Evolutionary conservation across 345 rosid genomes (phyloP).

Genomic region (Kandelia obovata): DNA sequence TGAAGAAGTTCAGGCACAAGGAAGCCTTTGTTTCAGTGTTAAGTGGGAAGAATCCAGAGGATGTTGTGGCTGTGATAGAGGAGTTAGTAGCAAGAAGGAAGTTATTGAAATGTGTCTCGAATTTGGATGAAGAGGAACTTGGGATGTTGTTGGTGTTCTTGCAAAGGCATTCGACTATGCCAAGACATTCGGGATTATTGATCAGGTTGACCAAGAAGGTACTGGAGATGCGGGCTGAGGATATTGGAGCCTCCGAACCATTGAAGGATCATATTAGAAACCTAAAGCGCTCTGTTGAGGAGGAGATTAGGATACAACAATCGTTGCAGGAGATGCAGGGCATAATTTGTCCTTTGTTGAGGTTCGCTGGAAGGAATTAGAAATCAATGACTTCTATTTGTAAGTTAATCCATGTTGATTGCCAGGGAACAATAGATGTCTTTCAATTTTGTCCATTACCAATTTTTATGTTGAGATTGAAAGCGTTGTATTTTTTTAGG

Average conservation of each 20-base stretch:
- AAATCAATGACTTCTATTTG: conserved; percentile 5
- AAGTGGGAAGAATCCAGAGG: conserved; percentile 56
- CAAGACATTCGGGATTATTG: conserved; percentile 64
- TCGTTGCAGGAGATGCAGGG: conserved; percentile 79
- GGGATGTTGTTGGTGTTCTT: conserved; percentile 65
- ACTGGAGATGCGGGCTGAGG: conserved; percentile 60
- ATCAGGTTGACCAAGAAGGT: conserved; percentile 78
- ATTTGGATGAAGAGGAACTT: conserved; percentile 62
- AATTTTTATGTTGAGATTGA: not conserved
- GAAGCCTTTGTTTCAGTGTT: conserved; percentile 71
- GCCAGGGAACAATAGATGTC: no score
- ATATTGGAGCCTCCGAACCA: conserved; percentile 48
- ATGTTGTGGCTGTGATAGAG: conserved; percentile 85
- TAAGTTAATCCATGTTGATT: conserved; percentile 1
- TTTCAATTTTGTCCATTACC: no score
- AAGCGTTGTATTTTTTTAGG: not conserved
- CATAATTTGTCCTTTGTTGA: conserved; percentile 68
- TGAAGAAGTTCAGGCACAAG: conserved; percentile 86
- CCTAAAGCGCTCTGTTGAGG: conserved; percentile 61
- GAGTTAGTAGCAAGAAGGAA: conserved; percentile 81
- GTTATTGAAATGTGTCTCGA: conserved; percentile 60
- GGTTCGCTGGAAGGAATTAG: conserved; percentile 66
- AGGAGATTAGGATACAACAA: conserved; percentile 79
- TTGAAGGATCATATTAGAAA: conserved; percentile 63
- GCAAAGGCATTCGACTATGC: conserved; percentile 61